Conservation (phyloP, 495 filamentous ascomycete genomes). For the Hypoxylon subgilvum region DNA sequence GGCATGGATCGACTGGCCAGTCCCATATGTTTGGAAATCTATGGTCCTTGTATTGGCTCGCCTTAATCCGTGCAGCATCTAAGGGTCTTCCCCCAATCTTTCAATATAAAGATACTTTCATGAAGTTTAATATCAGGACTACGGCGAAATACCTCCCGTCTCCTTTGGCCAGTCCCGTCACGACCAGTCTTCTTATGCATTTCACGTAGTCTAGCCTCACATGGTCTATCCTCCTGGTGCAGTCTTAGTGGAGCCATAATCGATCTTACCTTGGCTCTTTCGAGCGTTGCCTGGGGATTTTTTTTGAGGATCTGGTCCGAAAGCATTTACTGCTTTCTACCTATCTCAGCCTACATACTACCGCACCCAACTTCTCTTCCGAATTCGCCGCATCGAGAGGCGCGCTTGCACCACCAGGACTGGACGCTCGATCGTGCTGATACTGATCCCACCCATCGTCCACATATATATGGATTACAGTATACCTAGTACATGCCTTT, state of each 20-base stretch:
- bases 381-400: conserved; percentile 23
- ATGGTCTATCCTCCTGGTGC: conserved; percentile 16
- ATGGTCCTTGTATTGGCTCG: conserved; percentile 7
- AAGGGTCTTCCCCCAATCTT: conserved; percentile 25
- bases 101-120: conserved; percentile 26
- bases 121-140: conserved; percentile 28
- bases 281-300: conserved; percentile 14
- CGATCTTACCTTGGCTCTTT: conserved; percentile 19
- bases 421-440: conserved; percentile 5
- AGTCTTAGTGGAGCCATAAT: conserved; percentile 16
- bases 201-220: conserved; percentile 6
- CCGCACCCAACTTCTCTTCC: conserved; percentile 19
- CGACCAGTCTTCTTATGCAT: not conserved
- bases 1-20: conserved; percentile 12
- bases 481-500: conserved; percentile 11
- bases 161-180: conserved; percentile 10
- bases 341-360: conserved; percentile 14
- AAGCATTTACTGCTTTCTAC: conserved; percentile 27
- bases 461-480: not conserved
- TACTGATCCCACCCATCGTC: conserved; percentile 8
- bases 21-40: conserved; percentile 30
- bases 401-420: conserved; percentile 6
- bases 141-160: conserved; percentile 38
- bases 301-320: conserved; percentile 23
- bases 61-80: conserved; percentile 18